Percentiles rank a stretch among this genome's conserved stretches.
Evolutionary conservation across 768 basidiomycete genomes (phyloP).

Genomic region (Tylopilus sp.): DNA sequence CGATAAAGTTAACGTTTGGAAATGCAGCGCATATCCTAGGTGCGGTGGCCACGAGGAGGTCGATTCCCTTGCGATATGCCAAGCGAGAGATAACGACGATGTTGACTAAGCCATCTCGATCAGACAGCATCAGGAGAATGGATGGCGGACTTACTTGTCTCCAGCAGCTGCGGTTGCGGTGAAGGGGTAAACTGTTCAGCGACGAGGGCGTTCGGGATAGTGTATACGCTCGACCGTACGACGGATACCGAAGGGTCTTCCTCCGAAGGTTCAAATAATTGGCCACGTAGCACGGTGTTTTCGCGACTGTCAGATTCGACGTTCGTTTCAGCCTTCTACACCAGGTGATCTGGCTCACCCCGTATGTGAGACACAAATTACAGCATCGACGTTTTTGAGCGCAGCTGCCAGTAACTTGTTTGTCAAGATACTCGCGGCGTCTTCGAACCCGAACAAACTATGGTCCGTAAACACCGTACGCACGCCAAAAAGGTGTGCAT

Average conservation of each 20-base stretch:
- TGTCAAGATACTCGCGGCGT: slow-evolving; percentile 94
- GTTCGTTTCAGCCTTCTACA: neutral
- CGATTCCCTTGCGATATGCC: slow-evolving; percentile 94
- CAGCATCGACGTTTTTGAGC: slow-evolving; percentile 87
- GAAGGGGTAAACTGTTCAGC: slow-evolving; percentile 82
- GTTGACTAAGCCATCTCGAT: slow-evolving; percentile 54
- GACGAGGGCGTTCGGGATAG: slow-evolving; percentile 91
- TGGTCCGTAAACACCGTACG: slow-evolving; percentile 97
- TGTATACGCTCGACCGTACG: slow-evolving; percentile 67
- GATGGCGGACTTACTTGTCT: slow-evolving; percentile 46
- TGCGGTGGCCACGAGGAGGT: slow-evolving; percentile 88
- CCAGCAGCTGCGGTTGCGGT: slow-evolving; percentile 39
- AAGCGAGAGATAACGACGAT: slow-evolving; percentile 89
- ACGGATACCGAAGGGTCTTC: slow-evolving; percentile 42
- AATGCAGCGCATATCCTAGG: slow-evolving; percentile 85
- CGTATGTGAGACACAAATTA: slow-evolving; percentile 95
- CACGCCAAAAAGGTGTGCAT: slow-evolving; percentile 82
- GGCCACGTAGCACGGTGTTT: slow-evolving; percentile 88
- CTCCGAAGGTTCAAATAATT: slow-evolving; percentile 56
- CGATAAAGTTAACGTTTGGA: slow-evolving; percentile 83
- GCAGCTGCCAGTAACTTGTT: slow-evolving; percentile 91
- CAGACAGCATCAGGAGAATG: too few species aligned
- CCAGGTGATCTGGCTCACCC: slow-evolving; percentile 53
- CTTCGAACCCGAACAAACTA: slow-evolving; percentile 93
- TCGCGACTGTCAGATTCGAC: slow-evolving; percentile 64